Conservation (phyloP, 176 grass and related monocot genomes). For the Oryza brachyantha region DNA sequence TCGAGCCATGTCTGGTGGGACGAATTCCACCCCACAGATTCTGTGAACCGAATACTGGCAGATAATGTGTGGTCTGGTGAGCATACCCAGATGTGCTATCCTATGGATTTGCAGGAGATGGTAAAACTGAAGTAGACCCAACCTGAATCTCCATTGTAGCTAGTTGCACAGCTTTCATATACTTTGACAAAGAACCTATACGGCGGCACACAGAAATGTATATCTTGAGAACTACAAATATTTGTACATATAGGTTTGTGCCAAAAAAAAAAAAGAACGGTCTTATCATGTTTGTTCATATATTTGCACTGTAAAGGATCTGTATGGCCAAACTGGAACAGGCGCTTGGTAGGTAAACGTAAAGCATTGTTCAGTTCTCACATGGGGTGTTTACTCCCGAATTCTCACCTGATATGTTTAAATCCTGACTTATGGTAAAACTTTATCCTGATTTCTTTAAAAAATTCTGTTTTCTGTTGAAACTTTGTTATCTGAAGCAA, state of each 20-base stretch:
- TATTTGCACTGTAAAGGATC: constrained; percentile 4
- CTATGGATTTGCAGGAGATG: constrained; percentile 60
- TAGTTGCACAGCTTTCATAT: constrained; percentile 1
- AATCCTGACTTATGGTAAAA: background rate
- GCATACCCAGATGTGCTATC: constrained; percentile 75
- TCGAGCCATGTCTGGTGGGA: constrained; percentile 86
- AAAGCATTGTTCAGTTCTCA: background rate
- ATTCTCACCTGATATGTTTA: background rate
- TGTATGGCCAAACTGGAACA: background rate
- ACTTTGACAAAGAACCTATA: background rate
- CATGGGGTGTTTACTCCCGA: too few species aligned
- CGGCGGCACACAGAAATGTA: background rate
- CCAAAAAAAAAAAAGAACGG: background rate
- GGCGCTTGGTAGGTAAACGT: background rate
- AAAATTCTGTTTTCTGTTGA: background rate
- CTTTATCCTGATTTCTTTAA: background rate
- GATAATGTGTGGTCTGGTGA: constrained; percentile 71
- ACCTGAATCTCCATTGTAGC: constrained; percentile 19
- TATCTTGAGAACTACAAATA: background rate
- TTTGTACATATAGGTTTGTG: background rate
- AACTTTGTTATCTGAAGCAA: background rate
- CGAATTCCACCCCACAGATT: constrained; percentile 80
- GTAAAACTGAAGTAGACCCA: constrained; percentile 46
- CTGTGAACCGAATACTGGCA: constrained; percentile 70
- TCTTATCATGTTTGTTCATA: background rate